Percentiles rank a stretch among this genome's conserved stretches.
Conservation (phyloP, 768 basidiomycete genomes). For the Tylopilus rubrobrunneus region DNA sequence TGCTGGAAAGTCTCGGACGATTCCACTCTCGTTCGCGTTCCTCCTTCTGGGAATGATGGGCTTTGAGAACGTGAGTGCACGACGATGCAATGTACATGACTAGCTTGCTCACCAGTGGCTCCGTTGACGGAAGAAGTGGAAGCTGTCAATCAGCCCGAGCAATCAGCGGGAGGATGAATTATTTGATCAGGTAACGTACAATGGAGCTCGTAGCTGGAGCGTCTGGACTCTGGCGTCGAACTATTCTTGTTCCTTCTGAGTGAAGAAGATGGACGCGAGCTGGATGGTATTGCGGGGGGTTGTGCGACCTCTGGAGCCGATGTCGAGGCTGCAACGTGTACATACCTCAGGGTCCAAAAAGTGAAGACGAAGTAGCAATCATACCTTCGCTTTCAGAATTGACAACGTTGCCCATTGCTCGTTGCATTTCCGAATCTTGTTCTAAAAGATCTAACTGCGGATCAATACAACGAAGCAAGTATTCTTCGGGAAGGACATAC, state of each 20-base stretch:
- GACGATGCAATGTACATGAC: neutral
- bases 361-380: neutral
- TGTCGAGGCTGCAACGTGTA: constrained; percentile 12
- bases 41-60: constrained; percentile 28
- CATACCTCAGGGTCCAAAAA: neutral
- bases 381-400: constrained; percentile 45
- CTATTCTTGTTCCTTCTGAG: constrained; percentile 2
- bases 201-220: constrained; percentile 10
- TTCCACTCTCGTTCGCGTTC: constrained; percentile 47
- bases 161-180: neutral
- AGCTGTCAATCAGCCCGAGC: constrained; percentile 17
- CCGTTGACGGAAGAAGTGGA: constrained; percentile 24
- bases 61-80: constrained; percentile 16
- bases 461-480: constrained; percentile 1
- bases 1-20: constrained; percentile 27
- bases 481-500: constrained; percentile 33
- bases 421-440: constrained; percentile 70
- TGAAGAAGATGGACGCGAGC: constrained; percentile 15
- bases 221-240: constrained; percentile 6
- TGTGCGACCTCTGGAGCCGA: constrained; percentile 5
- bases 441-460: constrained; percentile 54
- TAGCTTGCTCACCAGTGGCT: constrained; percentile 22
- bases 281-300: constrained; percentile 1
- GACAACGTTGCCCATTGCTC: constrained; percentile 52
- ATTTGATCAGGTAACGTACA: constrained; percentile 12